Base-by-base conservation (phyloP, 257 asterid species). In the Capsicum pubescens region DNA sequence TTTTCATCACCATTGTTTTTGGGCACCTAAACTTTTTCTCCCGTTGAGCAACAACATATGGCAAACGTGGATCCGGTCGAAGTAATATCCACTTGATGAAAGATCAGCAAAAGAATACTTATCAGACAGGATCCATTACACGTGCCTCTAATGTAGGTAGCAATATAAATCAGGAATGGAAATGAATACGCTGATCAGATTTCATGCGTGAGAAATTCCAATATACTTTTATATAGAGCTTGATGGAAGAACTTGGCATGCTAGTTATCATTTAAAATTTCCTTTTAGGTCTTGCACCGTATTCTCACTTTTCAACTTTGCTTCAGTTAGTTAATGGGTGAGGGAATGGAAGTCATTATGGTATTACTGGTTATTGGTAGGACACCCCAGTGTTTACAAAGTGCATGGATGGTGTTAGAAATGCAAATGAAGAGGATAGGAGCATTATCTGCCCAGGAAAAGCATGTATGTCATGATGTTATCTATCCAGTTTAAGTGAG, bases 221-320 rank as follows among this genome's bases (percentile, higher is more conserved):
- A 19, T 48, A 74, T 74, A 6, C 60, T 19, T 74, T 12, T 48
- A 72, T 3, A 19, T 46, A 50, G 16, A 48, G 42, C 60, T 11
- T 74, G 80, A 48, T 74, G 44, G 60, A 48, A 19, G 42, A 50
- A 48, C 60, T 48, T 48, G 42, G 9, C 35, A 19, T 72, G 60
- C 42, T 7, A 74, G n/a, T 19, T 74, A 48, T 70, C 79, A 70
- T 46, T 72, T 72, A 48, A 72, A 72, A 72, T 72, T 44, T 19
- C 17, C 59, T 63, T n/a, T 71, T 72, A 46, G 12, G 12, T 48
- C 80, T 19, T 48, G 19, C 57, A 48, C 32, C 39, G 6, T 19
- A 48, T 9, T 15, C 59, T 72, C 36, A 48, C 80, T n/a, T 71
- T 46, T n/a, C 15, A 48, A 48, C 42, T 44, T 71, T 48, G n/a